Percentiles rank a stretch among this genome's conserved stretches.
Conservation (phyloP, 192 early-diverging fungal genomes). For the Haplosporangium gracile region DNA sequence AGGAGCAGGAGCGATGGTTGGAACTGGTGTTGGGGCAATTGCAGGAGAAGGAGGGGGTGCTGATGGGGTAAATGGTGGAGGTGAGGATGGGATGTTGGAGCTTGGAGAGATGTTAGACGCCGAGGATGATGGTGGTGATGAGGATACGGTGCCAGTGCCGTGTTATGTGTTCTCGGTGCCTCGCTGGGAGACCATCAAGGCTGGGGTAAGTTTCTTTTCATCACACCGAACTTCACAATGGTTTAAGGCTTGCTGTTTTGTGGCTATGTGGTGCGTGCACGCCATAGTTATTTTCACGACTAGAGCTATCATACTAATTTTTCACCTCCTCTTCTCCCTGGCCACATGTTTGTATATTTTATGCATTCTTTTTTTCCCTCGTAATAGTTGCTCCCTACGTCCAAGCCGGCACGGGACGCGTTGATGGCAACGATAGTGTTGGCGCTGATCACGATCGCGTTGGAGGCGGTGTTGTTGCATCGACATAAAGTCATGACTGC, state of each 20-base stretch:
- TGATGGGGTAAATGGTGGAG: background rate
- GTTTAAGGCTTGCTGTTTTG: background rate
- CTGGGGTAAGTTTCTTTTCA: slow-evolving; percentile 16
- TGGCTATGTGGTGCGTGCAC: background rate
- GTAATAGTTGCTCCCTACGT: slow-evolving; percentile 33
- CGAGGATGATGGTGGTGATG: background rate
- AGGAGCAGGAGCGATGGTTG: background rate
- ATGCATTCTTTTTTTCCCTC: background rate
- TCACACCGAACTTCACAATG: background rate
- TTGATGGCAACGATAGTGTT: slow-evolving; percentile 26
- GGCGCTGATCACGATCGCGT: slow-evolving; percentile 25
- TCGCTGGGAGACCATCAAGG: slow-evolving; percentile 32
- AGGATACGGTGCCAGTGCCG: background rate
- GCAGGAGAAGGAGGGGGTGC: background rate
- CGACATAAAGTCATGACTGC: slow-evolving; percentile 21
- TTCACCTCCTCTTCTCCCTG: background rate
- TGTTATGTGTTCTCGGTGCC: slow-evolving; percentile 6
- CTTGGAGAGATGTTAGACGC: background rate
- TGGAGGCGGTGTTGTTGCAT: slow-evolving; percentile 29
- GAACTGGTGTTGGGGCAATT: background rate
- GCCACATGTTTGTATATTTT: background rate
- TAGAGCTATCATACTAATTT: background rate
- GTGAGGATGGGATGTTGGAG: background rate
- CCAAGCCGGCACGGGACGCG: slow-evolving; percentile 26
- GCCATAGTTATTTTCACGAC: background rate